Conservation (phyloP, 192 early-diverging fungal species). For the Linnemannia exigua region DNA sequence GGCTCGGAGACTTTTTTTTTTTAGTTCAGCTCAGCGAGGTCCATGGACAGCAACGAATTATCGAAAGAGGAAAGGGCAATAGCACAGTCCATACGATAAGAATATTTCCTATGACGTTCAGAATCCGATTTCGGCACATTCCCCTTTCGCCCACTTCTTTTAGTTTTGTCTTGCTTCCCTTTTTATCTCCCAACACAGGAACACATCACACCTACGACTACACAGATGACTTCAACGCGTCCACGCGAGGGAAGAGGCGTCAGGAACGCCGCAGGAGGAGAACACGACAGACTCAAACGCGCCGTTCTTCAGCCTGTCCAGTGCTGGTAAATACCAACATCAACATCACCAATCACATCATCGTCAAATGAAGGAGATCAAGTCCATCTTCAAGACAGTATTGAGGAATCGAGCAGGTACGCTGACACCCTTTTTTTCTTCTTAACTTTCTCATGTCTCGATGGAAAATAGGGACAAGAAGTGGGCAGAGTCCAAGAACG, state of each 20-base stretch:
- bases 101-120: neutral
- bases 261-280: conserved; percentile 49
- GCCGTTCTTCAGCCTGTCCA: conserved; percentile 62
- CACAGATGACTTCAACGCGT: conserved; percentile 49
- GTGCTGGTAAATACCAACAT: conserved; percentile 42
- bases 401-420: neutral
- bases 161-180: too few relatives aligned
- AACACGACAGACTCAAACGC: conserved; percentile 60
- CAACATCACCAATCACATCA: neutral
- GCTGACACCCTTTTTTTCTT: neutral
- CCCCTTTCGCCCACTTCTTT: neutral
- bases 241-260: conserved; percentile 55
- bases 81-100: neutral
- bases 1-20: conserved; percentile 14
- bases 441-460: neutral
- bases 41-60: neutral
- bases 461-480: conserved; percentile 55
- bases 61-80: too few relatives aligned
- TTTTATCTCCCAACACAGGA: neutral
- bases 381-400: neutral
- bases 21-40: neutral
- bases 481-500: conserved; percentile 56
- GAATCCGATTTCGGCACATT: neutral
- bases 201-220: neutral
- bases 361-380: neutral